Conservation (phyloP, 768 basidiomycete genomes). For the Neoboletus subvelutipes region DNA sequence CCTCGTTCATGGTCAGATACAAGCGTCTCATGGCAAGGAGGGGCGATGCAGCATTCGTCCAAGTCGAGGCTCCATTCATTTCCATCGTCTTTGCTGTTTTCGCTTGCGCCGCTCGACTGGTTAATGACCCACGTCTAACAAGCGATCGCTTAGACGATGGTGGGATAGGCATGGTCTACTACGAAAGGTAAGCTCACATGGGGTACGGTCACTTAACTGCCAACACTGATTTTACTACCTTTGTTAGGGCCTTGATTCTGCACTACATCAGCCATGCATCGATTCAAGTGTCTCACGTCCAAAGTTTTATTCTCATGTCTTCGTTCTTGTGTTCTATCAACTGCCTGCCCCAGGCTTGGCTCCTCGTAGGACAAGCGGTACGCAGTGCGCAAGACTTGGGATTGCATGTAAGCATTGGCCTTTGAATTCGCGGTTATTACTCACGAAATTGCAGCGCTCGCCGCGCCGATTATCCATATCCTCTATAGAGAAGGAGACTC, state of each 20-base stretch:
- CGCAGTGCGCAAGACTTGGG: constrained; percentile 89
- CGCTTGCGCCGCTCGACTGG: constrained; percentile 79
- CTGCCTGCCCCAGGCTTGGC: constrained; percentile 92
- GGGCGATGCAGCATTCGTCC: constrained; percentile 49
- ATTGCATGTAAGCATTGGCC: constrained; percentile 68
- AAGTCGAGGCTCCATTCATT: constrained; percentile 71
- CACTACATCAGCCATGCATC: constrained; percentile 91
- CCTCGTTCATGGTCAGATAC: constrained; percentile 74
- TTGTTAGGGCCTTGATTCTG: constrained; percentile 73
- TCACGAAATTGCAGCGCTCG: constrained; percentile 59
- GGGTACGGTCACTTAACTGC: neutral
- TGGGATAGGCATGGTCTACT: constrained; percentile 87
- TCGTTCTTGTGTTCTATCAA: constrained; percentile 92
- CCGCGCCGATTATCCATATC: constrained; percentile 69
- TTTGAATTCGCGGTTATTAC: constrained; percentile 6
- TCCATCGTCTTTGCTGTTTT: constrained; percentile 86
- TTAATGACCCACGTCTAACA: constrained; percentile 68
- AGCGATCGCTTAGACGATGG: constrained; percentile 67
- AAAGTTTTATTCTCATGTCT: constrained; percentile 85
- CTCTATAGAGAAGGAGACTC: constrained; percentile 83
- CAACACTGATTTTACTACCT: neutral
- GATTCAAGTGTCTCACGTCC: constrained; percentile 83
- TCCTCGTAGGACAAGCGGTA: constrained; percentile 87
- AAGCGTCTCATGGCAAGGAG: constrained; percentile 70
- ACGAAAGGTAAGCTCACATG: constrained; percentile 64